Evolutionary conservation across 1,284 basidiomycete species (phyloP), one percentile per base, ranked within the genome.

Genomic region (Ganoderma meredithae): DNA sequence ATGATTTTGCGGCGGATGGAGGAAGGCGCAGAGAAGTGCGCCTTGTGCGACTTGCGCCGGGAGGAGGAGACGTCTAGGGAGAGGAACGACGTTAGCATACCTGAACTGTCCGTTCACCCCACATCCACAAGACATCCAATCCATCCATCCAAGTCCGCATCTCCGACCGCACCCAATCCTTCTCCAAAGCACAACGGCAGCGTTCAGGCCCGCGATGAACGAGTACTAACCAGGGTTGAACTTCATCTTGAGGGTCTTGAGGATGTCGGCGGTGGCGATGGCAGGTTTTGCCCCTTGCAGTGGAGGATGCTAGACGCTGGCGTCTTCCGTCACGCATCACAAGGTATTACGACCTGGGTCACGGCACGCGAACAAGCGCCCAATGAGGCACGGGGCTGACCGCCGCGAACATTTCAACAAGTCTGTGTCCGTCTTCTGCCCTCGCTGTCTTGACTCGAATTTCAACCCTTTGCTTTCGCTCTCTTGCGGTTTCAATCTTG

Each of bases 1-100:
- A 99, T 98, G 79, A 99, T 96, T 87, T 96, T 97, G 83, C 97
- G 92, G 82, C 97, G 95, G 78, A 96, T 85, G 66, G 93, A 95
- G 64, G 96, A 98, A 70, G 97, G 93, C 64, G 96, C 96, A 70
- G 86, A 86, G 83, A 98, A 98, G 89, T 98, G 97, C 76, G 94
- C 94, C 90, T 97, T 97, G 86, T 95, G 95, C 80, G 92, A 90
- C 90, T 97, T 98, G 89, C 97, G 95, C 81, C 95, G 92, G 80
- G 94, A 95, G 74, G 93, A 94, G 74, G 94, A 93, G 78, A 92
- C 87, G 80, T 94, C 94, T 95, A 77, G 40, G 31, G 62, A 39
- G 67, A 69, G 63, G 36, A 63, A 73, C 44, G 39, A 71, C 71
- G 70, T 77, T 72, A 79, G 75, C 76, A 75, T 67, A 68, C 53